phyloP scores from a whole-genome alignment of 768 basidiomycete genomes.

The Lentinula sp. region DNA sequence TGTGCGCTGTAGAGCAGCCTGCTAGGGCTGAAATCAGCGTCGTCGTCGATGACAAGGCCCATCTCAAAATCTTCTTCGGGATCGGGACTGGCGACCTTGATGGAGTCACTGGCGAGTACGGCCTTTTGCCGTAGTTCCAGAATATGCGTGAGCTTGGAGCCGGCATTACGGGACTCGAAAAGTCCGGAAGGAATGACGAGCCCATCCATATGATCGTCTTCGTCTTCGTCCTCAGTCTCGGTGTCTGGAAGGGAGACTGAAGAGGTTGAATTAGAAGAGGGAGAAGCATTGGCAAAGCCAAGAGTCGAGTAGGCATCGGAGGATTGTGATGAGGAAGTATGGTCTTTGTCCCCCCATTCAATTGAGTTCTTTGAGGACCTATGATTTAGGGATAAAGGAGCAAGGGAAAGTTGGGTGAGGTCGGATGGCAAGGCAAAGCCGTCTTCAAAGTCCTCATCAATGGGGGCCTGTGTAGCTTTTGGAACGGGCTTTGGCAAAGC shows the following conservation, averaged over 20 bases:
- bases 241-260: slow-evolving; percentile 63
- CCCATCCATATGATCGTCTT: slow-evolving; percentile 68
- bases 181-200: slow-evolving; percentile 71
- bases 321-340: slow-evolving; percentile 79
- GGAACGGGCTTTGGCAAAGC: slow-evolving; percentile 37
- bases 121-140: slow-evolving; percentile 52
- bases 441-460: slow-evolving; percentile 80
- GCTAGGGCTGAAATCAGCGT: slow-evolving; percentile 77
- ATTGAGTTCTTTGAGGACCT: slow-evolving; percentile 79
- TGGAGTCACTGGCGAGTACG: slow-evolving; percentile 27
- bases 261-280: slow-evolving; percentile 66
- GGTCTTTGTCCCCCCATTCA: slow-evolving; percentile 83
- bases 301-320: slow-evolving; percentile 81
- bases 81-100: slow-evolving; percentile 53
- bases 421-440: slow-evolving; percentile 77
- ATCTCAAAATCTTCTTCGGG: slow-evolving; percentile 83
- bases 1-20: slow-evolving; percentile 52
- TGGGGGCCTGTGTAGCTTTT: slow-evolving; percentile 29
- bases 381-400: slow-evolving; percentile 69
- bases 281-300: slow-evolving; percentile 65
- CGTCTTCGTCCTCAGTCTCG: slow-evolving; percentile 67
- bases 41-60: slow-evolving; percentile 79
- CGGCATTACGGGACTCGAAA: slow-evolving; percentile 66
- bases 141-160: slow-evolving; percentile 43
- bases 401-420: slow-evolving; percentile 76